Evolutionary conservation across 768 basidiomycete species (phyloP), one percentile per base, ranked within the genome.

Genomic region (Baorangia bicolor): DNA sequence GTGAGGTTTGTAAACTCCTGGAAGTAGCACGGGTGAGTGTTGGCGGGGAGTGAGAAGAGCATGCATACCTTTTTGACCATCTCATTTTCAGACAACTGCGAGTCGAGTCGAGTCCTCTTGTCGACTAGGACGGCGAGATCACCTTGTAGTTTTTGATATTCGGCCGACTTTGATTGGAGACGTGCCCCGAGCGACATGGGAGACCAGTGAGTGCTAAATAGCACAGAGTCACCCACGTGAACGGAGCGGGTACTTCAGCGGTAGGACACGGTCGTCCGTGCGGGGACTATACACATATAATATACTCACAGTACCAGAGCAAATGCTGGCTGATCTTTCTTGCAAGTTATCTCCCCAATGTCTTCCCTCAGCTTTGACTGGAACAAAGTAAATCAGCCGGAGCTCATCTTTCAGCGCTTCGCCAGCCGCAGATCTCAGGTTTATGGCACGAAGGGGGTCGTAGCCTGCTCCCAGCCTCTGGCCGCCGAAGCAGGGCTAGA

Each of bases 401-500:
- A 88, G 28, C 77, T 81, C 23, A 73, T 81, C 34, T 79, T 92
- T 52, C 77, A 86, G 53, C 84, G 81, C 27, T 96, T 94, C 69
- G 72, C 89, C 1, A 94, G 93, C 59, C 86, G 94, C 18, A 76
- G 94, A 61, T 94, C 93, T 9, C 88, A 92, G 23, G 86, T 93
- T 20, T 92, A 90, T 73, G 86, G 89, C 8, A 89, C 84, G 2
- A 94, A 93, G 69, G 92, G 95, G 8, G 75, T 96, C 33, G 90
- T 98, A 5, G 84, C 93, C 9, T 88, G 88, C 28, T 90, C 91
- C 25, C 97, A 99, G 67, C 93, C 97, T 45, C 78, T 94, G 37
- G 97, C 97, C 1, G 86, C 88, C 16, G 88, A 91, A 67, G 95
- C 92, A 18, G 97, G 96, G 0, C 72, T 98, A 30, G 94, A 97